Conservation (phyloP, 306 rosid species). For the Ochetophila trinervis region DNA sequence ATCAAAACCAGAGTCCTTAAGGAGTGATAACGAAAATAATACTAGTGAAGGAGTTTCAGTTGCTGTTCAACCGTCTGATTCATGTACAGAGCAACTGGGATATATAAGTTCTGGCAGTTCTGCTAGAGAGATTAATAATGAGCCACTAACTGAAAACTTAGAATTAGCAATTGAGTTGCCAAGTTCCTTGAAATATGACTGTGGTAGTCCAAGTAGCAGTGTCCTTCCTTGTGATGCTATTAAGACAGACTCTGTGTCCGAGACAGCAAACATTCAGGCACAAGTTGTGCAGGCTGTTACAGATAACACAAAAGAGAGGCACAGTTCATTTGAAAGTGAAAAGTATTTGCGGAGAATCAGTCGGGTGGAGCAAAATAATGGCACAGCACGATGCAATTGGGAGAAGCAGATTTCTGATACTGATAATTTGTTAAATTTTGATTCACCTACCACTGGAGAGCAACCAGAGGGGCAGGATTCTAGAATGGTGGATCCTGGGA, state of each 20-base stretch:
- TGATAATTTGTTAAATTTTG: slow-evolving; percentile 15
- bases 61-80: slow-evolving; percentile 6
- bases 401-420: slow-evolving; percentile 16
- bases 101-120: slow-evolving; percentile 7
- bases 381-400: slow-evolving; percentile 18
- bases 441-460: slow-evolving; percentile 16
- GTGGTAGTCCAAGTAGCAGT: slow-evolving; percentile 25
- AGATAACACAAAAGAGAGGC: slow-evolving; percentile 17
- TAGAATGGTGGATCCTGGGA: slow-evolving; percentile 22
- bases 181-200: slow-evolving; percentile 21
- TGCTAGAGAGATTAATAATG: slow-evolving; percentile 1
- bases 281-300: neutral
- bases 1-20: slow-evolving; percentile 1
- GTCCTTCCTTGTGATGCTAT: slow-evolving; percentile 7
- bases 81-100: slow-evolving; percentile 1
- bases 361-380: slow-evolving; percentile 11
- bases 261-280: neutral
- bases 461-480: slow-evolving; percentile 4
- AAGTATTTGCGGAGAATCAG: slow-evolving; percentile 15
- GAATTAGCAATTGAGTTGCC: slow-evolving; percentile 23
- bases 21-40: slow-evolving; percentile 1
- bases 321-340: slow-evolving; percentile 22
- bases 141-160: neutral
- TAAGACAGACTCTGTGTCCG: neutral
- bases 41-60: slow-evolving; percentile 8